Base-by-base conservation (phyloP, 108 stramenopile species). In the Fistulifera solaris region DNA sequence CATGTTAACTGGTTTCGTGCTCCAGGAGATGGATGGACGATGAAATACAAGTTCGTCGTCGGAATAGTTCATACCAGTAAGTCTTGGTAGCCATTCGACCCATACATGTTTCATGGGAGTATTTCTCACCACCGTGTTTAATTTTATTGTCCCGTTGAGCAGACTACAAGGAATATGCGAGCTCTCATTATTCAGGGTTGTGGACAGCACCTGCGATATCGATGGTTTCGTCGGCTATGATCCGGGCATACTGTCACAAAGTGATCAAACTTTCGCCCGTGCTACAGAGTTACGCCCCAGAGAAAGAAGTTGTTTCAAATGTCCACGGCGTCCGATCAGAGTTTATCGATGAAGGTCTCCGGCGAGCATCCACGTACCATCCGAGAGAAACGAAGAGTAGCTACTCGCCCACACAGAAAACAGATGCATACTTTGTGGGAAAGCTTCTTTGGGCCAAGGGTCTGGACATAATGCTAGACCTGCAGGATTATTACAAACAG, bases 1-100 rank as follows among this genome's bases (percentile, higher is more conserved):
- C 89, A 90, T 60, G 56, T 85, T 16, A 94, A 94, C 53, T 94
- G 88, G 88, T 94, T 82, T 66, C 73, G 85, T 5, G 78, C 85
- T 1, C 89, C 89, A 7, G 83, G 83, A 22, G 77, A 84, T 48
- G 73, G 76, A 21, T 97, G 96, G 96, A 87, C 85, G 25, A 67
- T 76, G 45, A 69, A 75, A 27, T 97, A 94, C 62, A 63, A 73
- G 8, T 84, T 80, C 59, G 86, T 88, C 17, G 76, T 94, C 15
- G 93, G 93, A 0, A 72, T 94, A 39, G 62, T 94, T 39, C 93
- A 94, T 44, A 94, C 93, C 26, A 90, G 42, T 40, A 40, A 18
- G 31, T 40, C 75, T 59, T 79, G 24, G 25, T 11, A 11, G 21
- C 21, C 11, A 10, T 13, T 11, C 14, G 12, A 13, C 11, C 12